These are phyloP conservation scores for Chlorella ohadii DNA, from an alignment of 139 green algal species.

Conservation along the genomic window DNA sequence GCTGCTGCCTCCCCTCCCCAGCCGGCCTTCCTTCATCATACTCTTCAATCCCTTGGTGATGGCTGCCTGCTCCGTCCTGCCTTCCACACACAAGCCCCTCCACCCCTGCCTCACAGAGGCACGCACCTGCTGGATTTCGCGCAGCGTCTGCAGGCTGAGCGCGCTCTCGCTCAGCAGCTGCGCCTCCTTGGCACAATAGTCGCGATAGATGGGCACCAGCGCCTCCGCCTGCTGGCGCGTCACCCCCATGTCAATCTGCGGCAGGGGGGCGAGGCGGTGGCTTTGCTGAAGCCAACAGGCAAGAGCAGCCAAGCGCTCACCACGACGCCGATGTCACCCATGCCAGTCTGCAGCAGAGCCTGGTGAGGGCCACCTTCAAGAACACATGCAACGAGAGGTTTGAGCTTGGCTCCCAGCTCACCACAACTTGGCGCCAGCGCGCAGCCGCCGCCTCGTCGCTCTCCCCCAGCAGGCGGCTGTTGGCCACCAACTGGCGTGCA, in stretches of 20 bases:
- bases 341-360: too few relatives aligned
- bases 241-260: constrained; percentile 5
- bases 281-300: too few relatives aligned
- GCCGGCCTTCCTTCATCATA: too few relatives aligned
- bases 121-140: constrained; percentile 14
- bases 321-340: too few relatives aligned
- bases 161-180: background rate
- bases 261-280: too few relatives aligned
- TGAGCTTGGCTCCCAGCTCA: background rate
- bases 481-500: background rate
- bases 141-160: background rate
- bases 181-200: background rate
- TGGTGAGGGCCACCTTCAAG: too few relatives aligned
- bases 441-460: background rate
- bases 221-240: background rate
- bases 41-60: too few relatives aligned
- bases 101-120: background rate
- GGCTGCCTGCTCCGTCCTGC: too few relatives aligned
- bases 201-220: background rate
- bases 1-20: background rate
- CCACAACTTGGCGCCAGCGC: constrained; percentile 5
- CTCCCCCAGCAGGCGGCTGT: constrained; percentile 7
- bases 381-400: too few relatives aligned
- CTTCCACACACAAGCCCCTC: too few relatives aligned
- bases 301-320: too few relatives aligned